These are phyloP conservation scores for Heterococcus sp. DNA, from an alignment of 108 stramenopile species.

Conservation along the genomic window DNA sequence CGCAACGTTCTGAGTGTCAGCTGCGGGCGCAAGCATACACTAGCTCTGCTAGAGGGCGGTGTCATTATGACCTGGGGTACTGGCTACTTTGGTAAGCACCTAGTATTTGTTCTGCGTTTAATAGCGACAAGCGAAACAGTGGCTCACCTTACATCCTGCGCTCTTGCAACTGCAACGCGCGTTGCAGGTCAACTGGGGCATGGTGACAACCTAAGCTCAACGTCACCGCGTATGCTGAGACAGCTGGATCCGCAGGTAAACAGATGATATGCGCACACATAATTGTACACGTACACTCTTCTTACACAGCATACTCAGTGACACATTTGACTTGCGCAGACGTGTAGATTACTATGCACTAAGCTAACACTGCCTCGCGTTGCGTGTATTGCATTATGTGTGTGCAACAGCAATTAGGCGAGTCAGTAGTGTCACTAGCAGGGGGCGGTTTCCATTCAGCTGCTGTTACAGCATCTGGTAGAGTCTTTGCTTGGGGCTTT, in stretches of 20 bases:
- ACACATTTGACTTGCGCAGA: too few species aligned
- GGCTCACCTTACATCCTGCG: too few species aligned
- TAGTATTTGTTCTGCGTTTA: too few species aligned
- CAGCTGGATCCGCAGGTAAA: slow-evolving; percentile 41
- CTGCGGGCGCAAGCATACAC: slow-evolving; percentile 47
- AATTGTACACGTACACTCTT: too few species aligned
- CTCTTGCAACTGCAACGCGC: too few species aligned
- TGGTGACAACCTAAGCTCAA: slow-evolving; percentile 44
- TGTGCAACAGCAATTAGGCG: too few species aligned
- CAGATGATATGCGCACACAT: too few species aligned
- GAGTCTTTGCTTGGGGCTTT: slow-evolving; percentile 48
- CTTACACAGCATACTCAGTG: too few species aligned
- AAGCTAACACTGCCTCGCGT: too few species aligned
- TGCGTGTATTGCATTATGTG: too few species aligned
- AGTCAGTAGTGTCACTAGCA: slow-evolving; percentile 20
- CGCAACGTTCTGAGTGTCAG: slow-evolving; percentile 41
- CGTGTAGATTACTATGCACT: too few species aligned
- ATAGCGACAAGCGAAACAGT: too few species aligned
- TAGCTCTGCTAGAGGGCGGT: slow-evolving; percentile 52
- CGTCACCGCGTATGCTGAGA: slow-evolving; percentile 43
- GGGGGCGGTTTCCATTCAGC: slow-evolving; percentile 49
- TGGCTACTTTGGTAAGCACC: slow-evolving; percentile 26
- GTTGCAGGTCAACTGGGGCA: slow-evolving; percentile 51
- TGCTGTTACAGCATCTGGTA: slow-evolving; percentile 27
- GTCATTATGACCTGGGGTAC: slow-evolving; percentile 52